Evolutionary conservation across 352 stramenopile species (phyloP).

Genomic region (Pythium monospermum): DNA sequence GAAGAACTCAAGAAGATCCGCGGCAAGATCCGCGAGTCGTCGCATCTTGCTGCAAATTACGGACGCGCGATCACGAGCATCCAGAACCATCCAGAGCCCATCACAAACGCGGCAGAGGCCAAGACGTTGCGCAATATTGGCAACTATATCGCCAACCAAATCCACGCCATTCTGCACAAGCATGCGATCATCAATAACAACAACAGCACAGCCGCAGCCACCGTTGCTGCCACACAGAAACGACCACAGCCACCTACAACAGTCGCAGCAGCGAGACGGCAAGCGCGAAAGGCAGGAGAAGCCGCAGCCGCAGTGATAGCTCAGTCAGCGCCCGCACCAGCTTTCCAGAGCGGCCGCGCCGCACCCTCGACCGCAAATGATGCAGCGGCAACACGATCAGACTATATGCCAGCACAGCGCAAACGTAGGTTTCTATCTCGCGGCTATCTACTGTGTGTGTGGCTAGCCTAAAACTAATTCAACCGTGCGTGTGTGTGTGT

Average conservation of each 20-base stretch:
- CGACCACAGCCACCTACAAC: background rate
- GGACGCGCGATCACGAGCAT: constrained; percentile 62
- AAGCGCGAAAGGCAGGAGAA: no score
- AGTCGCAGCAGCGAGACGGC: background rate
- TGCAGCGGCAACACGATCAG: background rate
- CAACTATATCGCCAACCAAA: constrained; percentile 86
- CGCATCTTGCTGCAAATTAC: constrained; percentile 63
- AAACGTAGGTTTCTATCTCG: constrained; percentile 40
- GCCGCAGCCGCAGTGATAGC: background rate
- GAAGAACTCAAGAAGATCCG: constrained; percentile 62
- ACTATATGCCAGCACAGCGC: constrained; percentile 47
- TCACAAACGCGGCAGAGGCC: constrained; percentile 50
- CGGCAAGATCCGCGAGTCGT: constrained; percentile 50
- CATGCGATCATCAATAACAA: constrained; percentile 5
- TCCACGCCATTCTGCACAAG: constrained; percentile 68
- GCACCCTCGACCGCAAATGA: no score
- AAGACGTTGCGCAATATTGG: constrained; percentile 69
- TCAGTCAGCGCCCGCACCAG: background rate
- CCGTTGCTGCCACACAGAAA: background rate
- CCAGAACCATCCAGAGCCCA: constrained; percentile 35
- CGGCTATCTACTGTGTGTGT: background rate
- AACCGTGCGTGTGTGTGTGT: background rate
- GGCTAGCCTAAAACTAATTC: background rate
- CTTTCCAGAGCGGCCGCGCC: no score
- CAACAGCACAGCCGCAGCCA: background rate